These are phyloP conservation scores for Tillandsia fasciculata DNA, from an alignment of 176 grass and related monocot species.

Conservation along the genomic window DNA sequence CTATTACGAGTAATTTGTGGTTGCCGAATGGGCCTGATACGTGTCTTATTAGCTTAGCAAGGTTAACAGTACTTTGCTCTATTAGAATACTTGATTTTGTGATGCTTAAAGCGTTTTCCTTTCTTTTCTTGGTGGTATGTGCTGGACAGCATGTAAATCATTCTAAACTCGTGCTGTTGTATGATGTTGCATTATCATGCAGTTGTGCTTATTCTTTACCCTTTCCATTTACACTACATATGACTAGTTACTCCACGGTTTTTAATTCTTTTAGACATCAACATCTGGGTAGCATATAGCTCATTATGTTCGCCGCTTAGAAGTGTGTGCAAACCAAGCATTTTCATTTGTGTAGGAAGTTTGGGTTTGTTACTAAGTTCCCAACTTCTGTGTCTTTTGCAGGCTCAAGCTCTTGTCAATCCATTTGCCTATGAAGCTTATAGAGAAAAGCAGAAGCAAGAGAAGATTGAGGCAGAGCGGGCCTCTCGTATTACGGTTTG, in stretches of 20 bases:
- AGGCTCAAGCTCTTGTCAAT: conserved; percentile 46
- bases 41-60: not conserved
- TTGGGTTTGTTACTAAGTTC: not conserved
- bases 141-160: not conserved
- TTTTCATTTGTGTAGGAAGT: not conserved
- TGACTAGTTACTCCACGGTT: too few species aligned
- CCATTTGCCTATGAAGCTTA: conserved; percentile 45
- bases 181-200: too few species aligned
- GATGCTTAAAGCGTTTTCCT: not conserved
- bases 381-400: conserved; percentile 14
- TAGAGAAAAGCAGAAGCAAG: conserved; percentile 39
- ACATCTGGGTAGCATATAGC: too few species aligned
- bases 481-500: conserved; percentile 63
- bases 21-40: too few species aligned
- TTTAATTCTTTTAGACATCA: too few species aligned
- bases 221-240: too few species aligned
- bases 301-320: too few species aligned
- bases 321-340: too few species aligned
- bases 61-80: not conserved
- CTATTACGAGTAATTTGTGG: too few species aligned
- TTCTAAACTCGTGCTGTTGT: not conserved
- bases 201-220: too few species aligned
- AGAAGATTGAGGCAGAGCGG: conserved; percentile 55
- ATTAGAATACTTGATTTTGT: not conserved
- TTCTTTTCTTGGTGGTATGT: not conserved